A percentile compares a stretch with the other conserved stretches of the same genome.
These are phyloP conservation scores for Venturia carpophila DNA, from an alignment of 2,329 filamentous ascomycete genomes.

Conservation along the genomic window DNA sequence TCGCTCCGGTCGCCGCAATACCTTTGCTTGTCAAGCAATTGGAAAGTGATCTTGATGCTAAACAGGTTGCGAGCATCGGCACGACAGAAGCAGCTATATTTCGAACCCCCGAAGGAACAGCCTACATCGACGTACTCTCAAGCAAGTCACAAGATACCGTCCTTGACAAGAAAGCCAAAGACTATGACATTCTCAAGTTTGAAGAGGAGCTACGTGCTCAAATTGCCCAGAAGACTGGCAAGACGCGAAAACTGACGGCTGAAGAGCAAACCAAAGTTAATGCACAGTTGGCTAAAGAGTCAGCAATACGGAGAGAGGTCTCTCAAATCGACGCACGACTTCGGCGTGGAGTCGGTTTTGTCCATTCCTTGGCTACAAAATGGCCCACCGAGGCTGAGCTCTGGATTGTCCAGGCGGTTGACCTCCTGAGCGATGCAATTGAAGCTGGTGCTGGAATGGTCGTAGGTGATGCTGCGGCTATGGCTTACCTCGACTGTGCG, in stretches of 20 bases:
- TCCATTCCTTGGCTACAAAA: constrained; percentile 71
- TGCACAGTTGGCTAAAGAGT: constrained; percentile 81
- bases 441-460: constrained; percentile 74
- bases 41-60: constrained; percentile 60
- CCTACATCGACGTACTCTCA: constrained; percentile 83
- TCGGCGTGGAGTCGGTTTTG: constrained; percentile 75
- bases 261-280: constrained; percentile 89
- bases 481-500: constrained; percentile 72
- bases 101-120: constrained; percentile 77
- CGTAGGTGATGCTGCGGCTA: constrained; percentile 69
- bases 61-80: constrained; percentile 63
- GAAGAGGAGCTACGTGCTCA: constrained; percentile 84
- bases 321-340: constrained; percentile 61
- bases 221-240: constrained; percentile 77
- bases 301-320: constrained; percentile 67
- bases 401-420: constrained; percentile 81
- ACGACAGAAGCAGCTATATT: constrained; percentile 90
- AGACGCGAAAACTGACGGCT: constrained; percentile 79
- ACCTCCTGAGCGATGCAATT: constrained; percentile 64
- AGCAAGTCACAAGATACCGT: constrained; percentile 64
- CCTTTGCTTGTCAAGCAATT: constrained; percentile 69
- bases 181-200: constrained; percentile 96
- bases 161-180: constrained; percentile 83
- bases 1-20: constrained; percentile 76
- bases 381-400: constrained; percentile 81